Base-by-base conservation (phyloP, 495 filamentous ascomycete genomes). In the Penicillium flavigenum region DNA sequence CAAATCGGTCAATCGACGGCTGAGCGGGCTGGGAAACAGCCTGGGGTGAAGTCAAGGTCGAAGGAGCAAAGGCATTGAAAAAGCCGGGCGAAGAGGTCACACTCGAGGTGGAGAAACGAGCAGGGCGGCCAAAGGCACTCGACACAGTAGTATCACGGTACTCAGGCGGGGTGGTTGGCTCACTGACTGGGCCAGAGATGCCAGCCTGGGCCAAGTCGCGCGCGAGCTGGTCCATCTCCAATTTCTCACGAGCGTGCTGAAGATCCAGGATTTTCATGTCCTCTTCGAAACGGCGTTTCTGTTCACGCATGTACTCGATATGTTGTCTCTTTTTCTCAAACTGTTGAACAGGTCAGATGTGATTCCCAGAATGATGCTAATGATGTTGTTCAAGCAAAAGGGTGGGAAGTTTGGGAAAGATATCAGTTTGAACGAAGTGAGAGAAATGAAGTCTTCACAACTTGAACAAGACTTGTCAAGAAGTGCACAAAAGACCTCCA, bases 81-180 rank as follows among this genome's bases (percentile, higher is more conserved):
- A 91, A 73, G 8, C 89, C 88, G 3, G 88, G 87, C 31, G 90
- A 89, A 36, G 90, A 92, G 27, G 84, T 87, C 44, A 96, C 79
- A 67, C 87, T 92, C 6, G 90, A 89, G 22, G 84, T 87, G 17
- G 90, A 94, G 74, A 91, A 93, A 50, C 91, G 83, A 62, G 89
- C 89, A 20, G 88, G 88, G 19, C 90, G 84, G 38, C 88, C 85
- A 57, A 90, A 86, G 44, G 86, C 80, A 61, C 84, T 82, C 47
- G 90, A 83, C 63, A 94, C 86, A 32, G 84, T 82, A 51, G 81
- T 80, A 51, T 96, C 91, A 59, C 84, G 87, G 68, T 91, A 90
- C 69, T 98, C 94, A 19, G 94, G 94, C n/a, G 94, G 94, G 17
- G 95, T 98, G 12, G 94, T 96, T 9, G 93, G 93, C 74, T 98